phyloP scores from a whole-genome alignment of 257 asterid genomes.

The Paulownia fortunei region DNA sequence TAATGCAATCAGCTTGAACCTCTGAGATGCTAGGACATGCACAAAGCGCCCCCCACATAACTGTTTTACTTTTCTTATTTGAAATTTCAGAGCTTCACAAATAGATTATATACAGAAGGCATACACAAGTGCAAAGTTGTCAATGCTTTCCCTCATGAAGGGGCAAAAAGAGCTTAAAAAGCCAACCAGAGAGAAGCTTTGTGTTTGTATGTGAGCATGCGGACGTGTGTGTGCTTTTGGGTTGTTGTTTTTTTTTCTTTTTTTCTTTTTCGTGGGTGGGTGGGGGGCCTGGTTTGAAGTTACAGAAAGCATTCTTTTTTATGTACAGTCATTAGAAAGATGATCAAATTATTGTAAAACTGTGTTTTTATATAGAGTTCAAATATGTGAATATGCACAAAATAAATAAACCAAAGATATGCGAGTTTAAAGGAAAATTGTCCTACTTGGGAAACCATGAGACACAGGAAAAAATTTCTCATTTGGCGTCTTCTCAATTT shows the following conservation, averaged over 20 bases:
- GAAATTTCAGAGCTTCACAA: not conserved
- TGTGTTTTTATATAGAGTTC: not conserved
- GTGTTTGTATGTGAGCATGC: no score
- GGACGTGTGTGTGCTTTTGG: no score
- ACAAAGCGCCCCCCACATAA: not conserved
- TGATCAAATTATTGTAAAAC: no score
- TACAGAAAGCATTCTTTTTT: no score
- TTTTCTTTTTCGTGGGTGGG: no score
- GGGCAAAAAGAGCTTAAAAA: not conserved
- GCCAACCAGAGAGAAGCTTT: not conserved
- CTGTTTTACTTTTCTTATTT: not conserved
- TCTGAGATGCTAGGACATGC: not conserved
- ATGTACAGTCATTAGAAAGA: no score
- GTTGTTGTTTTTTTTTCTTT: no score
- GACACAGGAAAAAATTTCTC: constrained; percentile 87
- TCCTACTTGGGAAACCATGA: constrained; percentile 97
- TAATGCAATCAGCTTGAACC: not conserved
- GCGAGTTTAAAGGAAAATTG: constrained; percentile 4
- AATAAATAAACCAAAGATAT: constrained; percentile 11
- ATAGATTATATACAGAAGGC: not conserved
- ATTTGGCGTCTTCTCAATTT: constrained; percentile 90
- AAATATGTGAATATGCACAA: not conserved
- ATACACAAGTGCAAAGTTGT: not conserved
- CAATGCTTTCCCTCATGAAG: not conserved
- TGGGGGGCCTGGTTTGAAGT: no score